phyloP scores from a whole-genome alignment of 768 basidiomycete genomes.

The Psilocybe tampanensis region DNA sequence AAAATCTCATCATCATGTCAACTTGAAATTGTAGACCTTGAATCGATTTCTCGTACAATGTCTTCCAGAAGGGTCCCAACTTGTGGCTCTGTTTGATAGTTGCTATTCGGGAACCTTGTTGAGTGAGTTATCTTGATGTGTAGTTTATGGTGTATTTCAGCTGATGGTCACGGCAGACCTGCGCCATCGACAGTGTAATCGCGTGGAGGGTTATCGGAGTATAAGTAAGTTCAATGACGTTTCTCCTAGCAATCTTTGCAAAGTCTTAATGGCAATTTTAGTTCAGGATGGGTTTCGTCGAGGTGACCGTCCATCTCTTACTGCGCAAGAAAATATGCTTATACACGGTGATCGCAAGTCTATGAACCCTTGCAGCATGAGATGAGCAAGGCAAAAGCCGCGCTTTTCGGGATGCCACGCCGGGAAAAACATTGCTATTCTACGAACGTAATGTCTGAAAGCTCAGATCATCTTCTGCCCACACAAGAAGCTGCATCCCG shows the following conservation, averaged over 20 bases:
- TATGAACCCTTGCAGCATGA: not conserved
- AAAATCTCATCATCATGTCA: not conserved
- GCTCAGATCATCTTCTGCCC: not conserved
- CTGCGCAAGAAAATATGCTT: too few relatives aligned
- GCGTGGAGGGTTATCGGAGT: slow-evolving; percentile 6
- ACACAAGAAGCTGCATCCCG: not conserved
- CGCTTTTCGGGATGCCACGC: not conserved
- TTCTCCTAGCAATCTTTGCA: not conserved
- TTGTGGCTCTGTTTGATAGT: slow-evolving; percentile 13
- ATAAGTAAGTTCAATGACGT: slow-evolving; percentile 3
- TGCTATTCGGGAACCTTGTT: slow-evolving; percentile 17
- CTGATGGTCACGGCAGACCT: slow-evolving; percentile 7
- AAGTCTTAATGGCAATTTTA: not conserved
- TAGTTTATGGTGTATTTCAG: not conserved
- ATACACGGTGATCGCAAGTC: too few relatives aligned
- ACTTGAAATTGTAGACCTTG: too few relatives aligned
- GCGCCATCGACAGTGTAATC: slow-evolving; percentile 15
- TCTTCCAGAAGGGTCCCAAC: slow-evolving; percentile 2
- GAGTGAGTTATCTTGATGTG: slow-evolving; percentile 4
- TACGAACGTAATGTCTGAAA: not conserved
- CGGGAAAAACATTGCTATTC: not conserved
- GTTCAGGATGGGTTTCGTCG: not conserved
- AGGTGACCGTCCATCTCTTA: not conserved
- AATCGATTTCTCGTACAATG: slow-evolving; percentile 5
- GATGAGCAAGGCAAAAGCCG: not conserved